phyloP scores from a whole-genome alignment of 2,329 filamentous ascomycete genomes.

The Penicillium concentricum region DNA sequence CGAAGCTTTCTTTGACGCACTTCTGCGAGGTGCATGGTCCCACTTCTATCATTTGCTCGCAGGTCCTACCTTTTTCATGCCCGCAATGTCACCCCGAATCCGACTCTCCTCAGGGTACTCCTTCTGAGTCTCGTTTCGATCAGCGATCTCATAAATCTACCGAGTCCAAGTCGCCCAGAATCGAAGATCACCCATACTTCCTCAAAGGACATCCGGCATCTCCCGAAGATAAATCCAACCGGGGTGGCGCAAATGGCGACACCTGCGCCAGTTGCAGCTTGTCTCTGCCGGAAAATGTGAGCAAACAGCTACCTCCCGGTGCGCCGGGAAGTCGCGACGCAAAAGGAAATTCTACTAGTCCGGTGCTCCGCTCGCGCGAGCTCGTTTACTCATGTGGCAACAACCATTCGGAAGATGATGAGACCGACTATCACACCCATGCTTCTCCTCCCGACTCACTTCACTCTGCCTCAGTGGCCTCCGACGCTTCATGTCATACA shows the following conservation, averaged over 20 bases:
- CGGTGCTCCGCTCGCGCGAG: constrained; percentile 56
- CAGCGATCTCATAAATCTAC: constrained; percentile 12
- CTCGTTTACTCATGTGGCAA: constrained; percentile 53
- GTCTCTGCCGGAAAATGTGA: constrained; percentile 54
- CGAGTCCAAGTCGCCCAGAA: constrained; percentile 32
- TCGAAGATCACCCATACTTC: constrained; percentile 55
- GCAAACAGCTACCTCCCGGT: constrained; percentile 53
- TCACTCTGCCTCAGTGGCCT: constrained; percentile 43
- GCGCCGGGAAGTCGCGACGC: constrained; percentile 53
- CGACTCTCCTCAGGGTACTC: constrained; percentile 38
- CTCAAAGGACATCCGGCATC: constrained; percentile 38
- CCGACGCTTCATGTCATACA: constrained; percentile 51
- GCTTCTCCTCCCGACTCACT: constrained; percentile 41
- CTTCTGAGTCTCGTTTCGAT: constrained; percentile 22
- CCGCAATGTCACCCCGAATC: constrained; percentile 50
- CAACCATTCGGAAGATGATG: constrained; percentile 40
- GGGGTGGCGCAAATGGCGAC: constrained; percentile 49
- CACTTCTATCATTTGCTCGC: constrained; percentile 61
- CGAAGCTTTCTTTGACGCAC: constrained; percentile 60
- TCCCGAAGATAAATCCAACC: constrained; percentile 47
- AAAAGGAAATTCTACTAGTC: constrained; percentile 52
- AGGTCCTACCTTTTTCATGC: constrained; percentile 56
- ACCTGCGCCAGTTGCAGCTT: constrained; percentile 60
- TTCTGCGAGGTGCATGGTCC: constrained; percentile 64
- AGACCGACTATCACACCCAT: constrained; percentile 35